Conservation (phyloP, 352 stramenopile species). For the Globisporangium cylindrosporum region DNA sequence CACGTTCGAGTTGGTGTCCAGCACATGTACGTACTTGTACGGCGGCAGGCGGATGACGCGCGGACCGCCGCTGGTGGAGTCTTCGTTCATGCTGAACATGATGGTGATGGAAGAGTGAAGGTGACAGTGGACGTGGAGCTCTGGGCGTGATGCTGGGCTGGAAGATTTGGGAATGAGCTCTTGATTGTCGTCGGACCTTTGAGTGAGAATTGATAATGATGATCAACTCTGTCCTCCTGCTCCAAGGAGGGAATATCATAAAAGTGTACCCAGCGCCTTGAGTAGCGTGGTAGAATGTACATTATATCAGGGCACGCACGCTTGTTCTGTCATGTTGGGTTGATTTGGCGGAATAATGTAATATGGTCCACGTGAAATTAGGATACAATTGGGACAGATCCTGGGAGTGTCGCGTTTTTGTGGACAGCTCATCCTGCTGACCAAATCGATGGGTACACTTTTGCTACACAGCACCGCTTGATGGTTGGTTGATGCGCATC, state of each 20-base stretch:
- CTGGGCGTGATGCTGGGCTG: neutral
- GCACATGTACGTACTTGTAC: slow-evolving; percentile 84
- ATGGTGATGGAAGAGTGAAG: neutral
- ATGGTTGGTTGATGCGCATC: neutral
- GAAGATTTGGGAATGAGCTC: slow-evolving; percentile 16
- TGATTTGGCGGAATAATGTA: neutral
- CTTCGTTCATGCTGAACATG: slow-evolving; percentile 17
- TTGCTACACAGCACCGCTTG: neutral
- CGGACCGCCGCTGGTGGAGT: slow-evolving; percentile 34
- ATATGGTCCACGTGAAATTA: slow-evolving; percentile 1
- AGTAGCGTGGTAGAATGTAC: neutral
- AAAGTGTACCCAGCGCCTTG: slow-evolving; percentile 10
- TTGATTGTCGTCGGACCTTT: neutral
- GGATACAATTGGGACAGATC: neutral
- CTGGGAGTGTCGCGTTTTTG: slow-evolving; percentile 4
- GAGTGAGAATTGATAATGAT: neutral
- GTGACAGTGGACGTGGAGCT: neutral
- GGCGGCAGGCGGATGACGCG: slow-evolving; percentile 73
- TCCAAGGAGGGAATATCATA: neutral
- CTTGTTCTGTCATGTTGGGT: neutral
- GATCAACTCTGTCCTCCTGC: neutral
- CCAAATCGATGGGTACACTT: slow-evolving; percentile 12
- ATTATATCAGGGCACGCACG: neutral
- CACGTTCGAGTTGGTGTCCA: slow-evolving; percentile 85
- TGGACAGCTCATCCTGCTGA: slow-evolving; percentile 1